Base-by-base conservation (phyloP, 2,329 filamentous ascomycete genomes). In the Cladosporium sphaerospermum region DNA sequence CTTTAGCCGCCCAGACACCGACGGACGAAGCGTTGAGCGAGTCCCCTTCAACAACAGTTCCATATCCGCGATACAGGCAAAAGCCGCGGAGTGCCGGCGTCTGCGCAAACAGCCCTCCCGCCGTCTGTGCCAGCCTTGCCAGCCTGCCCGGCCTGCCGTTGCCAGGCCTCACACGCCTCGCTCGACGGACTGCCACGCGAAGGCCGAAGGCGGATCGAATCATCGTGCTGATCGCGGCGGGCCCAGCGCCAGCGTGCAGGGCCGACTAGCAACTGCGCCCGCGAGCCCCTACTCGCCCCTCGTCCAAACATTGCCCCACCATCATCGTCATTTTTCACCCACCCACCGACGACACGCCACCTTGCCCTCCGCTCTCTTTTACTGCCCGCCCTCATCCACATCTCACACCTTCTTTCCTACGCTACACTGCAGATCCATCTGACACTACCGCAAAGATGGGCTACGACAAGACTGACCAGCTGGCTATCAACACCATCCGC, bases 401-500 rank as follows among this genome's bases (percentile, higher is more conserved):
- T 14, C 36, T 39, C 13, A 14, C 36, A 13, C n/a, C 36, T 14
- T 14, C 10, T 14, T 14, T 39, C 36, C n/a, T 7, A 39, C 36
- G 36, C 36, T 39, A 14, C 13, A 50, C 47, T 7, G 23, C 47
- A 50, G 47, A 41, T 50, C 47, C 47, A 50, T 50, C 42, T n/a
- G 9, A 42, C 32, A 53, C 41, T n/a, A 53, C 51, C 51, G 51
- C 51, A 53, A 82, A 72, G 68, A 97, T 97, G 92, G 84, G 84
- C 74, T 96, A 88, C 82, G 81, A 81, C 73, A 88, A 97, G 69
- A 74, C 85, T 70, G 93, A 99, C 75, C 79, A 86, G 80, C 83
- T 90, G 76, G 88, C 89, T 71, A 89, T 99, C 79, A 97, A 97
- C 86, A 96, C 92, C 75, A 97, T 99, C 80, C 89, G 93, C 74